phyloP scores from a whole-genome alignment of 345 rosid species.

The Pistacia integerrima region DNA sequence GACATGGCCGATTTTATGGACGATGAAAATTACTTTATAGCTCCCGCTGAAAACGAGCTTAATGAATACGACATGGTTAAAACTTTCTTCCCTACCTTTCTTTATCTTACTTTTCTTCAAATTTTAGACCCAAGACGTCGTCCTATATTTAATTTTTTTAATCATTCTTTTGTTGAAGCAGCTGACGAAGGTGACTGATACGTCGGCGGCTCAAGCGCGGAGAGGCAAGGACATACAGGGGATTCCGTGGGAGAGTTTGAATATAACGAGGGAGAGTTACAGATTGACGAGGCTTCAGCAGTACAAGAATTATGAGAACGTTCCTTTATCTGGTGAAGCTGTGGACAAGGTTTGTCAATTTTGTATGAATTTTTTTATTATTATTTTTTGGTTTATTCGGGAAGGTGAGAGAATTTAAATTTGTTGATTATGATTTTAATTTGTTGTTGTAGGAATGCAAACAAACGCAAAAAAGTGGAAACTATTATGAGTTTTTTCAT shows the following conservation, averaged over 20 bases:
- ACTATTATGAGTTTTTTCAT: slow-evolving; percentile 45
- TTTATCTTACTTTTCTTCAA: background rate
- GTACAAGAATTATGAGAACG: slow-evolving; percentile 61
- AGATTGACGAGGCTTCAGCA: slow-evolving; percentile 65
- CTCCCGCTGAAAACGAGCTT: slow-evolving; percentile 21
- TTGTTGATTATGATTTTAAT: slow-evolving; percentile 3
- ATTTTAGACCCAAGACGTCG: background rate
- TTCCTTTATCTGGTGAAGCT: slow-evolving; percentile 47
- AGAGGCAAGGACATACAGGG: slow-evolving; percentile 72
- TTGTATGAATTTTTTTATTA: background rate
- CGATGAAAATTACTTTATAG: slow-evolving; percentile 26
- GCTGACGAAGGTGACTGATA: slow-evolving; percentile 49
- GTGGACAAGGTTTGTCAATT: slow-evolving; percentile 40
- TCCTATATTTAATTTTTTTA: background rate
- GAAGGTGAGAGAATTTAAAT: background rate
- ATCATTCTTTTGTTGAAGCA: background rate
- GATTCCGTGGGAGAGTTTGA: slow-evolving; percentile 69
- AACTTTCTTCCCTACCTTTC: background rate
- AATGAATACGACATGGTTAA: slow-evolving; percentile 36
- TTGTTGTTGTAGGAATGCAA: slow-evolving; percentile 35
- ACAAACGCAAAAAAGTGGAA: slow-evolving; percentile 41
- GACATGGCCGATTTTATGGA: slow-evolving; percentile 36
- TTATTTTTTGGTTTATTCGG: background rate
- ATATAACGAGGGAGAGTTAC: slow-evolving; percentile 54
- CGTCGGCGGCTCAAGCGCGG: slow-evolving; percentile 58